Evolutionary conservation across 371 early-diverging fungal genomes (phyloP).

Genomic region (Rhizopus microsporus): DNA sequence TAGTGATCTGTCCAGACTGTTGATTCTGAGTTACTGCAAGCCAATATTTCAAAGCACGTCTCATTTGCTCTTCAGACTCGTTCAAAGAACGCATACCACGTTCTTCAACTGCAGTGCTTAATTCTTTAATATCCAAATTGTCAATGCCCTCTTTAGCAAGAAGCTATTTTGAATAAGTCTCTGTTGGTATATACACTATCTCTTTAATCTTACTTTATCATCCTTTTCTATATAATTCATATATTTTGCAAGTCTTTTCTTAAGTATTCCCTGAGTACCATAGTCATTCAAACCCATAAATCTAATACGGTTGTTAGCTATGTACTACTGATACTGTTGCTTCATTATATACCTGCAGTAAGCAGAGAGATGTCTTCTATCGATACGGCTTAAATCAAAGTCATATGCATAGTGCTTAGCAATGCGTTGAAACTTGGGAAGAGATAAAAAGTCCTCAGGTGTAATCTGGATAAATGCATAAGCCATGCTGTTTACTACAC

Average conservation of each 20-base stretch:
- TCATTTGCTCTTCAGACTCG: conserved; percentile 49
- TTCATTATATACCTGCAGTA: conserved; percentile 50
- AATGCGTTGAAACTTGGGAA: conserved; percentile 42
- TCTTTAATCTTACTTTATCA: conserved; percentile 44
- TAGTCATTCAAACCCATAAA: conserved; percentile 61
- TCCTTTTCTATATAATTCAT: conserved; percentile 56
- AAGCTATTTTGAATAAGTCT: conserved; percentile 27
- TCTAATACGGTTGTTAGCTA: conserved; percentile 18
- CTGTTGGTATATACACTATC: neutral
- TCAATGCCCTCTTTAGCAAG: conserved; percentile 54
- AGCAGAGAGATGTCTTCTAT: conserved; percentile 50
- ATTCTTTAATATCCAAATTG: conserved; percentile 37
- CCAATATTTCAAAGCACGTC: conserved; percentile 60
- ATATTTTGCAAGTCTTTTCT: conserved; percentile 51
- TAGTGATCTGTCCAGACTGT: conserved; percentile 29
- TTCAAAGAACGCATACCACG: conserved; percentile 66
- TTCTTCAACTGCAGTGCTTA: conserved; percentile 61
- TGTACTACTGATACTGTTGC: neutral
- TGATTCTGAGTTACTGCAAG: conserved; percentile 36
- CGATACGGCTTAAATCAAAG: conserved; percentile 52
- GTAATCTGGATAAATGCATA: conserved; percentile 38
- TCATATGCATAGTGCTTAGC: conserved; percentile 54
- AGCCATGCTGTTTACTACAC: neutral
- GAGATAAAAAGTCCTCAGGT: conserved; percentile 50
- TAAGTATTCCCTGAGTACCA: conserved; percentile 57